Percentiles rank a stretch among this genome's conserved stretches.
These are phyloP conservation scores for Boletus fagicola DNA, from an alignment of 768 basidiomycete genomes.

Conservation along the genomic window DNA sequence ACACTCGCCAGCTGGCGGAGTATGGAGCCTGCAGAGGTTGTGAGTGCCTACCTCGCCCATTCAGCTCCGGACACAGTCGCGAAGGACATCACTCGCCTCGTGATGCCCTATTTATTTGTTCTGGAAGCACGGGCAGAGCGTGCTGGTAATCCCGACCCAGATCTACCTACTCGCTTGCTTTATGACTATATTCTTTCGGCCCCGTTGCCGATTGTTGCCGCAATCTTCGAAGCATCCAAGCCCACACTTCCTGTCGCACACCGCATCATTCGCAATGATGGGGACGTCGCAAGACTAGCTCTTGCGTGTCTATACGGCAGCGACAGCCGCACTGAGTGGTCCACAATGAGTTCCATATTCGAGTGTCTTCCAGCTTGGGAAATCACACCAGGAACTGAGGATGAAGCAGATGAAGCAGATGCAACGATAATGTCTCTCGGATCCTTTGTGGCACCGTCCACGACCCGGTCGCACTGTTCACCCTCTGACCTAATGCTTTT, in stretches of 20 bases:
- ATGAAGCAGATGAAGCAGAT: slow-evolving; percentile 73
- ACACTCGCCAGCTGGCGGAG: slow-evolving; percentile 70
- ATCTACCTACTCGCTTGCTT: slow-evolving; percentile 60
- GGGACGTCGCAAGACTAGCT: slow-evolving; percentile 82
- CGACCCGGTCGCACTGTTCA: slow-evolving; percentile 51
- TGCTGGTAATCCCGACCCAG: slow-evolving; percentile 64
- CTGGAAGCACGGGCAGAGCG: slow-evolving; percentile 88
- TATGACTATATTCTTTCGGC: slow-evolving; percentile 71
- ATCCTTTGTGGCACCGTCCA: slow-evolving; percentile 73
- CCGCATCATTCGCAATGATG: slow-evolving; percentile 76
- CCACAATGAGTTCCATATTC: slow-evolving; percentile 87
- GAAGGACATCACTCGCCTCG: slow-evolving; percentile 68
- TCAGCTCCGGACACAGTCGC: slow-evolving; percentile 67
- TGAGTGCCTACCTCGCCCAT: slow-evolving; percentile 72
- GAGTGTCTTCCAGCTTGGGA: slow-evolving; percentile 96
- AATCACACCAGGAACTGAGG: slow-evolving; percentile 50
- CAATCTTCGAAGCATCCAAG: slow-evolving; percentile 89
- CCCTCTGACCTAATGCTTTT: slow-evolving; percentile 75
- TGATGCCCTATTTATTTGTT: slow-evolving; percentile 91
- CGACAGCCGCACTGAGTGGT: slow-evolving; percentile 67
- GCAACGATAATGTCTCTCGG: slow-evolving; percentile 81
- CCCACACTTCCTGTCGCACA: slow-evolving; percentile 72
- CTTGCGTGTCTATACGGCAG: slow-evolving; percentile 88
- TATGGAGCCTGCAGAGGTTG: slow-evolving; percentile 61
- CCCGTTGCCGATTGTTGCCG: slow-evolving; percentile 63